These are phyloP conservation scores for Saccharomycopsis oosterbeekiorum DNA, from an alignment of 805 yeast species.

Conservation along the genomic window DNA sequence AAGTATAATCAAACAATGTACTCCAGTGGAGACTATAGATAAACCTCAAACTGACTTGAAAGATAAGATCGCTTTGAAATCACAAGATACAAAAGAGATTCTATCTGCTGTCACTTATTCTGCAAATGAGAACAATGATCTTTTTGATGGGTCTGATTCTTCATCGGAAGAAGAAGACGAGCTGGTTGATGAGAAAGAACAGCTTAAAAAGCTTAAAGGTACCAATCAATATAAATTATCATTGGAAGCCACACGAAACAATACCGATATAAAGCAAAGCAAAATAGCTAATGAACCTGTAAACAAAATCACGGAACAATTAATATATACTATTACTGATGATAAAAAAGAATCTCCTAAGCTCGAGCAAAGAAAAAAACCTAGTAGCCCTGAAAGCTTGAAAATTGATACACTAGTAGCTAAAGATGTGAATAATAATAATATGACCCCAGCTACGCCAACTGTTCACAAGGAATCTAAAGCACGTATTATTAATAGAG, in stretches of 20 bases:
- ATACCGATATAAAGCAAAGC: background rate
- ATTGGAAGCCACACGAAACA: background rate
- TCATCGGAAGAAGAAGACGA: background rate
- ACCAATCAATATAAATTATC: background rate
- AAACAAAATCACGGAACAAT: background rate
- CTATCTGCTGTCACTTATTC: background rate
- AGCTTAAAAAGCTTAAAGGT: background rate
- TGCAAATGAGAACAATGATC: background rate
- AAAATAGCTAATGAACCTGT: background rate
- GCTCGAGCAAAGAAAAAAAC: background rate
- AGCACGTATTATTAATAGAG: slow-evolving; percentile 16
- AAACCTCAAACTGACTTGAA: background rate
- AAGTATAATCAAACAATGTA: too few species aligned
- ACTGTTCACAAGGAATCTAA: slow-evolving; percentile 10
- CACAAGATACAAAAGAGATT: background rate
- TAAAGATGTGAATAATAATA: background rate
- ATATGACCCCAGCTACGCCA: background rate
- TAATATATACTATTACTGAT: background rate
- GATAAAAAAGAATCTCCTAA: background rate
- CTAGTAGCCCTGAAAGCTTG: background rate
- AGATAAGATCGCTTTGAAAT: background rate
- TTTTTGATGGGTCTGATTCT: background rate
- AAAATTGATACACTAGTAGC: background rate
- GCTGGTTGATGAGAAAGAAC: background rate
- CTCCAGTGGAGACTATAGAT: too few species aligned